Percentiles rank a stretch among this genome's conserved stretches.
These are phyloP conservation scores for Cochlearia excelsa DNA, from an alignment of 345 rosid genomes.

Conservation along the genomic window DNA sequence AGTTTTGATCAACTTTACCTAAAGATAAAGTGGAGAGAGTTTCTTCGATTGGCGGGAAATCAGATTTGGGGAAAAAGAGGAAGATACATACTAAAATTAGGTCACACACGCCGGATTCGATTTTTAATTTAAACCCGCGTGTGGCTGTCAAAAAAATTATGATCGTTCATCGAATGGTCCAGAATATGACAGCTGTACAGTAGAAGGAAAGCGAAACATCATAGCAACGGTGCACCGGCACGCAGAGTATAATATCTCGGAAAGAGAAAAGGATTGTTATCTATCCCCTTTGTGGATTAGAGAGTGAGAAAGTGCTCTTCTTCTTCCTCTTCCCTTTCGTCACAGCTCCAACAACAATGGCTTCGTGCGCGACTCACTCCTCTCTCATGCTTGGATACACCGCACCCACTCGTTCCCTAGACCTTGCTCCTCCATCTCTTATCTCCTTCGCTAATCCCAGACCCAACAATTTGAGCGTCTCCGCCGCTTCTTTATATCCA, in stretches of 20 bases:
- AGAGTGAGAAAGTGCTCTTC: background rate
- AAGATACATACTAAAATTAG: background rate
- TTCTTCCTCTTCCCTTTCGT: background rate
- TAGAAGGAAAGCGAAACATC: background rate
- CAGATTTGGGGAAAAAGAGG: background rate
- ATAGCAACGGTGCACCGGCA: slow-evolving; percentile 16
- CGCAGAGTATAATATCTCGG: slow-evolving; percentile 11
- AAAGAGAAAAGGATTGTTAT: slow-evolving; percentile 16
- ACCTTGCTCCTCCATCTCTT: slow-evolving; percentile 46
- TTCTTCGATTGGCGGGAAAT: slow-evolving; percentile 26
- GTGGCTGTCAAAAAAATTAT: background rate
- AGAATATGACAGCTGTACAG: slow-evolving; percentile 7
- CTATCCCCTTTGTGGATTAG: slow-evolving; percentile 26
- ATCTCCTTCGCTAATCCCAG: slow-evolving; percentile 53
- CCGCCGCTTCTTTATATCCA: slow-evolving; percentile 21
- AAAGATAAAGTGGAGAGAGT: background rate
- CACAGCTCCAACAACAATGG: slow-evolving; percentile 43
- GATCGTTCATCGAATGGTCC: slow-evolving; percentile 2
- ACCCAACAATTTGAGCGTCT: slow-evolving; percentile 38
- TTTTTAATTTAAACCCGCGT: too few relatives aligned
- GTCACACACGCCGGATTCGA: too few relatives aligned
- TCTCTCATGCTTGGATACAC: slow-evolving; percentile 53
- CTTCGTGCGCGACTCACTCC: slow-evolving; percentile 48
- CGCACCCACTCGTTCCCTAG: slow-evolving; percentile 49
- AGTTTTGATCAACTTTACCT: slow-evolving; percentile 1